Base-by-base conservation (phyloP, 2,329 filamentous ascomycete species). In the Penicillium expansum region DNA sequence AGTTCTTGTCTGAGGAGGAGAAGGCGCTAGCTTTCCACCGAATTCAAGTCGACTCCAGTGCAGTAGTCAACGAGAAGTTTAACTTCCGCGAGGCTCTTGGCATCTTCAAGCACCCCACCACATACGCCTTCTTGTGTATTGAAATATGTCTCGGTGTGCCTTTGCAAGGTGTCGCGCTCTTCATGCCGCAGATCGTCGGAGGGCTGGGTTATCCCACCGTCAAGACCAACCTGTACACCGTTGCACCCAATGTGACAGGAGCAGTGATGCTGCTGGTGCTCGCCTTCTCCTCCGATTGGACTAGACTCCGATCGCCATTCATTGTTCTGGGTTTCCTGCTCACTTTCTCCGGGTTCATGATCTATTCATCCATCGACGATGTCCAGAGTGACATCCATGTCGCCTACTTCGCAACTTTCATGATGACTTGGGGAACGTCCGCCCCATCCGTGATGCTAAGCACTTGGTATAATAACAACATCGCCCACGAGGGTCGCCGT, bases 381-480 rank as follows among this genome's bases (percentile, higher is more conserved):
- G 84, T 91, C 16, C 71, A 83, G 37, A 66, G 76, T 4, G 77
- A 88, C 38, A 71, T 88, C n/a, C 79, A 82, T 4, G 79, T 91
- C 1, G 89, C 88, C 0, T 92, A 92, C 67, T 91, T 86, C 62
- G 87, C 88, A 5, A 86, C 83, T 53, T 92, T 92, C 71, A 89
- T 92, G 86, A 91, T 92, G 87, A 88, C 86, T 11, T 91, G 88
- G 86, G 89, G 89, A 16, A 91, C 88, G 0, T 87, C 85, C 1
- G 88, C 89, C 0, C 89, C 90, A 0, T 89, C 85, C 0, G 88
- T 92, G 9, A 78, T 92, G 13, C 77, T 75, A 9, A 76, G 85
- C 62, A 79, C 84, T 55, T 88, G 86, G 86, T 92, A 91, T 75
- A 92, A 90, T 76, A 92, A 92, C 78, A 93, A 93, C 69, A 83